These are phyloP conservation scores for Stephanodiscus minutulus DNA, from an alignment of 108 stramenopile species.

Conservation along the genomic window DNA sequence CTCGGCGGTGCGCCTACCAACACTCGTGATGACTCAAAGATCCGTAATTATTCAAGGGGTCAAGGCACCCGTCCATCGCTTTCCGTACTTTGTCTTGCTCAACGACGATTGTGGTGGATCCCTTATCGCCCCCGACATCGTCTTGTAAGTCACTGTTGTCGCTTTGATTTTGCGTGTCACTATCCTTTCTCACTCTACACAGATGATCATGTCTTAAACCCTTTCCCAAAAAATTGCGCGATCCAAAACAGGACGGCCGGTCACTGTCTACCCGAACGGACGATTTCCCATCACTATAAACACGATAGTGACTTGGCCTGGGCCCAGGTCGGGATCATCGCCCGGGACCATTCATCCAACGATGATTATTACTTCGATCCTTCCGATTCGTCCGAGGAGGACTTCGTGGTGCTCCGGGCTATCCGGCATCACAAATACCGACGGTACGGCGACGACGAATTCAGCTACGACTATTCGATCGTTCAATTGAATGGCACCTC, in stretches of 20 bases:
- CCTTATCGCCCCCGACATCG: conserved; percentile 23
- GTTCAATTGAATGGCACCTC: conserved; percentile 18
- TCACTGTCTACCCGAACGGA: not conserved
- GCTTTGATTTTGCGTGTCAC: not conserved
- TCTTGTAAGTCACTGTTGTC: not conserved
- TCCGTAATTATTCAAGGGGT: not conserved
- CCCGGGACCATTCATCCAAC: not conserved
- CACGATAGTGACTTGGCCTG: not conserved
- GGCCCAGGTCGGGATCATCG: not conserved
- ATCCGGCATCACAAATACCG: conserved; percentile 4
- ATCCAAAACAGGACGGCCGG: not conserved
- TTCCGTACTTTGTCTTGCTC: conserved; percentile 17
- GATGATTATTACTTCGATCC: not conserved
- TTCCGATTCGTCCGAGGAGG: not conserved
- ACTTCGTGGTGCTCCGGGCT: not conserved
- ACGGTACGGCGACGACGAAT: conserved; percentile 18
- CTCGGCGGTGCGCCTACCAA: too few relatives aligned
- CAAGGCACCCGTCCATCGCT: conserved; percentile 5
- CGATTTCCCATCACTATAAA: not conserved
- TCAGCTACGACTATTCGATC: conserved; percentile 17
- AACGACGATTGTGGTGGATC: conserved; percentile 4
- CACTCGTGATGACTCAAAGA: too few relatives aligned
- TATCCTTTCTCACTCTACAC: too few relatives aligned
- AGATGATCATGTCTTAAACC: too few relatives aligned
- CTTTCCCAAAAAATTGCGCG: too few relatives aligned